A percentile compares a stretch with the other conserved stretches of the same genome.
Evolutionary conservation across 2,329 filamentous ascomycete species (phyloP).

Genomic region (Hirsutella minnesotensis): DNA sequence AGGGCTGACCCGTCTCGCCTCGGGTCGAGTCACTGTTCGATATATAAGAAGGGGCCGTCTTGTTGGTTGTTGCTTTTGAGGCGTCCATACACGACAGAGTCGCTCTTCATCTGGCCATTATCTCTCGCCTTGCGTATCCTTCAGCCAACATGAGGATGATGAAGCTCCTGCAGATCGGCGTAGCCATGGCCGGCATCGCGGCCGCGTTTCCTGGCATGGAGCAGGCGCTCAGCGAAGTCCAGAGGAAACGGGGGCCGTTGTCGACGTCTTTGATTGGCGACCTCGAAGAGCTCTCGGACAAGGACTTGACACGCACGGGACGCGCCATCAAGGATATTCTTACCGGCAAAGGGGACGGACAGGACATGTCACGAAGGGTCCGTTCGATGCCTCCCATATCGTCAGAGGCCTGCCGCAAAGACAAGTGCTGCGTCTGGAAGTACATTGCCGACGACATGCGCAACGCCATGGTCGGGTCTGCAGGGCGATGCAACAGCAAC

Average conservation of each 20-base stretch:
- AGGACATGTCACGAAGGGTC: not conserved
- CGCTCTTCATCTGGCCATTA: not conserved
- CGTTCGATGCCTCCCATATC: not conserved
- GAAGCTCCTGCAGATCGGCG: not conserved
- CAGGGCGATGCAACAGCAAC: conserved; percentile 24
- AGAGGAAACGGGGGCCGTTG: not conserved
- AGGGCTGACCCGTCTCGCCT: not conserved
- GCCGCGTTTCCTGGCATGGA: conserved; percentile 1
- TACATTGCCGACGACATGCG: conserved; percentile 25
- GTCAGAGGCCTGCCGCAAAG: conserved; percentile 13
- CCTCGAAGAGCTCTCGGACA: conserved; percentile 15
- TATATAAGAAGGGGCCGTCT: no score
- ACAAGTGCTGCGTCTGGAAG: conserved; percentile 30
- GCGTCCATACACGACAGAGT: no score
- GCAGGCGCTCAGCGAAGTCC: not conserved
- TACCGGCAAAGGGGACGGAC: conserved; percentile 6
- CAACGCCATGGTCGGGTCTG: conserved; percentile 18
- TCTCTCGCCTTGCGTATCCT: not conserved
- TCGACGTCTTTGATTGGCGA: conserved; percentile 20
- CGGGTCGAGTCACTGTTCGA: not conserved
- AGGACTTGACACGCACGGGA: conserved; percentile 17
- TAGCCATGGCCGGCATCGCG: not conserved
- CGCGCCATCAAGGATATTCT: conserved; percentile 21
- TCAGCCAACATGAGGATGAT: not conserved
- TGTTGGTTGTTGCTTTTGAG: no score